Evolutionary conservation across 2,329 filamentous ascomycete species (phyloP).

Genomic region (Sporothrix protearum): DNA sequence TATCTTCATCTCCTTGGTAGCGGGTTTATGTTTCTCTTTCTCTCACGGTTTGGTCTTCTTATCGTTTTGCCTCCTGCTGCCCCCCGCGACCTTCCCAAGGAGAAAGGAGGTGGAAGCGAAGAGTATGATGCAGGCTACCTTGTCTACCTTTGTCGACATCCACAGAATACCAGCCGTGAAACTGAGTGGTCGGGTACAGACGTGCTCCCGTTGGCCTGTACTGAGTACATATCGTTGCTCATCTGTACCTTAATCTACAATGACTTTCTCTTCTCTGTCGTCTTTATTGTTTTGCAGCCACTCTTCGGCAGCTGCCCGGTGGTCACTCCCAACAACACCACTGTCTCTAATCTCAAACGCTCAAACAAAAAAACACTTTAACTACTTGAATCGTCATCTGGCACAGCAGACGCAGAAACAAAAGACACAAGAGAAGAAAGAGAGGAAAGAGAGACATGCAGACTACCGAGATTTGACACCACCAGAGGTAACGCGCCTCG

Average conservation of each 20-base stretch:
- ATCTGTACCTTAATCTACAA: neutral
- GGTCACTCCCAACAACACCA: neutral
- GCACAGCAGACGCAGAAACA: neutral
- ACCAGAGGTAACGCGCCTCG: neutral
- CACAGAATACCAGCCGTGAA: neutral
- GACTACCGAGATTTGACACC: conserved; percentile 4
- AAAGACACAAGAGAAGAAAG: neutral
- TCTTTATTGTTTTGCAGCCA: neutral
- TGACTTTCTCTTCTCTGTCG: neutral
- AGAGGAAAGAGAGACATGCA: neutral
- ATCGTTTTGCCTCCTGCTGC: neutral
- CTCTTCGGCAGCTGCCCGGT: neutral
- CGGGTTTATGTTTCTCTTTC: neutral
- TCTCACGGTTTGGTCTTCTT: neutral
- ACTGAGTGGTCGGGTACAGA: neutral
- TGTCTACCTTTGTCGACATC: neutral
- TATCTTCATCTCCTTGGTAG: neutral
- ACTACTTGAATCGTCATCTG: conserved; percentile 3
- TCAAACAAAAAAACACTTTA: neutral
- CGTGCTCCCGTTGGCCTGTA: neutral
- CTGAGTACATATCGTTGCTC: neutral
- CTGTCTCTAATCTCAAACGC: neutral
- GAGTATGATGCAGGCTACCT: neutral
- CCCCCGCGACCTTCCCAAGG: neutral
- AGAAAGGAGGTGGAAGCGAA: no score